Evolutionary conservation across 352 stramenopile genomes (phyloP).

Genomic region (Thalassiosira tumida): DNA sequence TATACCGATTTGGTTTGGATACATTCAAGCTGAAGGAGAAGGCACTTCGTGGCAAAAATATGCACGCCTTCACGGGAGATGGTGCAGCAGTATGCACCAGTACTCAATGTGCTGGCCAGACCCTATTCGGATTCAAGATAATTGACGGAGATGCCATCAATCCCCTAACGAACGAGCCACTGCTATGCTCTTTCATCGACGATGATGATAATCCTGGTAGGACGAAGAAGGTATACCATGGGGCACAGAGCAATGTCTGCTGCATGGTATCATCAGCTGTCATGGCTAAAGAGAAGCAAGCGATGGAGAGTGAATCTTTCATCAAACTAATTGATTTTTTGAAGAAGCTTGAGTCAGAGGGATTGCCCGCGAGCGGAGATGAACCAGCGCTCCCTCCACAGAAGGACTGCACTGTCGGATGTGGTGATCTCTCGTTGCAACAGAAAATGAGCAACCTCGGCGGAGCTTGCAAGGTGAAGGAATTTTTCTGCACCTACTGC

Average conservation of each 20-base stretch:
- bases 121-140: not conserved
- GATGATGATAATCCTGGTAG: not conserved
- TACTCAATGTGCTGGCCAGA: not conserved
- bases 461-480: not conserved
- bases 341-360: not conserved
- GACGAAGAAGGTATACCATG: not conserved
- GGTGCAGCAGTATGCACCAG: not conserved
- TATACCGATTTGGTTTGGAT: not conserved
- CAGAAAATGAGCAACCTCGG: not conserved
- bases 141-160: conserved; percentile 5
- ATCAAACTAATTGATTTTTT: not conserved
- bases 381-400: not conserved
- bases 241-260: not conserved
- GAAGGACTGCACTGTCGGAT: not conserved
- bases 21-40: conserved; percentile 12
- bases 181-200: not conserved
- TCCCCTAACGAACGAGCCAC: not conserved
- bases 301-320: not conserved
- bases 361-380: not conserved
- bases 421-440: not conserved
- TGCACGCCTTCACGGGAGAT: not conserved
- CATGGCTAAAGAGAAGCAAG: not conserved
- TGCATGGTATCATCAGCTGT: not conserved
- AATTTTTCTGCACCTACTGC: conserved; percentile 16
- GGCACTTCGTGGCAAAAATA: not conserved